Evolutionary conservation across 2,329 filamentous ascomycete genomes (phyloP).

Genomic region (Polytolypa hystricis): DNA sequence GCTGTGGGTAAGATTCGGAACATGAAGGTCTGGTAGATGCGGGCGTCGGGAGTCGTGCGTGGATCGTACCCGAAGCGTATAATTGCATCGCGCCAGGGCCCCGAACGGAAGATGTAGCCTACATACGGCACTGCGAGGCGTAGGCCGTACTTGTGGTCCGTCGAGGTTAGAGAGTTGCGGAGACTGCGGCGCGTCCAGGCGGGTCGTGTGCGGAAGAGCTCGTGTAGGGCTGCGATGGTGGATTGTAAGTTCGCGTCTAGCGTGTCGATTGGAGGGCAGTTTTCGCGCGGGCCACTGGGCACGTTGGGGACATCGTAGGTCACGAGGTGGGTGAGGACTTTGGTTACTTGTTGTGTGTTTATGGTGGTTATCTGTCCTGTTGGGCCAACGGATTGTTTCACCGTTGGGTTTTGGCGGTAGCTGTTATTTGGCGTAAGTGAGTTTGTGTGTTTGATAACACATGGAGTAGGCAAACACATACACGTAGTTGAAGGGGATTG

Average conservation of each 20-base stretch:
- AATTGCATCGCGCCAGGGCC: slow-evolving; percentile 82
- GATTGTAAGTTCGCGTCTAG: slow-evolving; percentile 49
- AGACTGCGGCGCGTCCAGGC: slow-evolving; percentile 80
- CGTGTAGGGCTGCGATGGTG: slow-evolving; percentile 52
- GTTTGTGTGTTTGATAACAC: slow-evolving; percentile 3
- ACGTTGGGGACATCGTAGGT: slow-evolving; percentile 51
- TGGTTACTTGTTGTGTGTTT: slow-evolving; percentile 47
- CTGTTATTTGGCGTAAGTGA: slow-evolving; percentile 36
- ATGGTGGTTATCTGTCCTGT: slow-evolving; percentile 48
- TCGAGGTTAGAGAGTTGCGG: slow-evolving; percentile 54
- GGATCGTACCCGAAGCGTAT: slow-evolving; percentile 82
- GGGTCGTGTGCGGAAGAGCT: slow-evolving; percentile 61
- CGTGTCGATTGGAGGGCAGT: slow-evolving; percentile 40
- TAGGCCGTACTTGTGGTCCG: slow-evolving; percentile 44
- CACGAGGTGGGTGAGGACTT: slow-evolving; percentile 48
- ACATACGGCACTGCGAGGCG: slow-evolving; percentile 72
- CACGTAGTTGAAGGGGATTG: slow-evolving; percentile 57
- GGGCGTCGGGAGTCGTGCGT: slow-evolving; percentile 61
- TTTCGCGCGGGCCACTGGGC: slow-evolving; percentile 49
- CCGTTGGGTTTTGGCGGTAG: slow-evolving; percentile 77
- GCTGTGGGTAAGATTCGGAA: slow-evolving; percentile 53
- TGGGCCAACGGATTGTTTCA: slow-evolving; percentile 50
- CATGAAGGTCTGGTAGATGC: slow-evolving; percentile 78
- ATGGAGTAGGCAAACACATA: slow-evolving; percentile 17
- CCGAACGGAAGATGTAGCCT: slow-evolving; percentile 84